Evolutionary conservation across 495 filamentous ascomycete genomes (phyloP), one percentile per base, ranked within the genome.

Genomic region (Hyaloscypha hepaticicola): DNA sequence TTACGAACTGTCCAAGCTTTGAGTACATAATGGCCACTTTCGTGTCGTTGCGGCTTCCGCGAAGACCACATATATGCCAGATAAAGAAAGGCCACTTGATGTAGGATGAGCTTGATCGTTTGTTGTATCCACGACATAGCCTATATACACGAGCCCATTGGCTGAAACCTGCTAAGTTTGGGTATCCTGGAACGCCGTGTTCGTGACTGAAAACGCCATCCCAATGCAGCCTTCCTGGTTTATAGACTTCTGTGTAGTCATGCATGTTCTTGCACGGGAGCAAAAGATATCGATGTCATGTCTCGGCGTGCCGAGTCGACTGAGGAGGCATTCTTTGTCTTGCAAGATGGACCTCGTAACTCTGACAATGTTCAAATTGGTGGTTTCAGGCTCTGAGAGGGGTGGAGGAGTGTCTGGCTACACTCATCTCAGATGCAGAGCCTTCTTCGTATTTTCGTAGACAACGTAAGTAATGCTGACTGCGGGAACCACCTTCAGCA

Each of bases 381-480:
- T 19, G 38, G 4, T 45, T 34, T 45, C 16, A 9, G 38, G 16
- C 14, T 45, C 14, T 45, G 9, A 45, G 11, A 45, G 16, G 16
- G 16, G 19, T 9, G 12, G 19, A 45, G 38, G 4, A 19, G 25
- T 41, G 14, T 55, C 52, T 53, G 50, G 22, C n/a, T 28, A 53
- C 56, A 29, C 26, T 70, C 25, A 70, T 25, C 45, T 60, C 9
- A 70, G 53, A 55, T 63, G 50, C 62, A 71, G 51, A 21, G 53
- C 73, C 60, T 83, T 85, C 80, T 99, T 99, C 57, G 91, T 85
- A 72, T 97, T 96, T 76, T 99, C 95, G 74, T 99, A 99, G 56
- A 95, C 93, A 74, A 98, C 90, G 80, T 96, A 99, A 49, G 94
- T 93, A 75, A 99, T 99, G 64, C 91, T 96, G 26, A 99, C 91